phyloP scores from a whole-genome alignment of 1,284 basidiomycete genomes.

The Malassezia pachydermatis region DNA sequence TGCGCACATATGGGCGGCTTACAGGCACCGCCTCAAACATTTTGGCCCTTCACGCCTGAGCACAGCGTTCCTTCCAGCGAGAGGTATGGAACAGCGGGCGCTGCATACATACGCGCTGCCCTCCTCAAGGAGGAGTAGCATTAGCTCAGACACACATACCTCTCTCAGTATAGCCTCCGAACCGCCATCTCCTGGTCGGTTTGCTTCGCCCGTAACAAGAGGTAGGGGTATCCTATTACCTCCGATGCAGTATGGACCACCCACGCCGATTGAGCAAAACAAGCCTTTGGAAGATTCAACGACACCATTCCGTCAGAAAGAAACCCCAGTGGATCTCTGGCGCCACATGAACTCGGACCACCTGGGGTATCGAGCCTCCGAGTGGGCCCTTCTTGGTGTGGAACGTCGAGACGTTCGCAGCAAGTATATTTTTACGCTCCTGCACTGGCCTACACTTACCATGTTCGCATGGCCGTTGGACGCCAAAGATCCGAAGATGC shows the following conservation, averaged over 20 bases:
- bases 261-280: neutral
- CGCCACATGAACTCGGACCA: neutral
- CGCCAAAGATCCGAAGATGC: neutral
- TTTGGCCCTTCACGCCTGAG: too few species aligned
- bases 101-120: slow-evolving; percentile 13
- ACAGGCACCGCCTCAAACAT: too few species aligned
- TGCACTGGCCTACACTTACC: slow-evolving; percentile 8
- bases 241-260: slow-evolving; percentile 1
- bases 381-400: slow-evolving; percentile 13
- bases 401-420: neutral
- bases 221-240: slow-evolving; percentile 4
- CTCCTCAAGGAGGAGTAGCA: neutral
- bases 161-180: too few species aligned
- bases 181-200: neutral
- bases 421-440: slow-evolving; percentile 10
- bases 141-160: neutral
- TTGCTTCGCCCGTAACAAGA: neutral
- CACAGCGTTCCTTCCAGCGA: too few species aligned
- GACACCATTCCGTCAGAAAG: neutral
- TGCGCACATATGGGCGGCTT: too few species aligned
- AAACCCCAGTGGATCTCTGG: neutral
- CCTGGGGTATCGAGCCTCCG: neutral
- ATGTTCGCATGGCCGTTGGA: slow-evolving; percentile 17
- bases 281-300: neutral
- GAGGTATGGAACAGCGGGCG: slow-evolving; percentile 1